phyloP scores from a whole-genome alignment of 169 alveolate genomes.

The Babesia gibsoni region DNA sequence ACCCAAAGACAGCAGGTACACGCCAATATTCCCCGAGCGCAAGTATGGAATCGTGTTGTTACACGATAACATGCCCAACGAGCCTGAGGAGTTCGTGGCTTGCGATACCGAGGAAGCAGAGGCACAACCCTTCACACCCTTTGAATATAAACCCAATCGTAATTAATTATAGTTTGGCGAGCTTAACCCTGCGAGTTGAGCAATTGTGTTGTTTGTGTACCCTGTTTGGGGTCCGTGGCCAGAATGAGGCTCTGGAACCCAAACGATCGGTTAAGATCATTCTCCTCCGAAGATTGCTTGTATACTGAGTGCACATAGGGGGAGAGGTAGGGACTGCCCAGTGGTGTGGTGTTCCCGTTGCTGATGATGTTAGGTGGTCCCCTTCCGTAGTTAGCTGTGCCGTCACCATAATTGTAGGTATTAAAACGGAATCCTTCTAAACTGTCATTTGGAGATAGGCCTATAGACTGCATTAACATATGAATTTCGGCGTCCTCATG shows the following conservation, averaged over 20 bases:
- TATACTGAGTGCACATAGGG: conserved; percentile 43
- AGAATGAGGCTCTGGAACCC: conserved; percentile 54
- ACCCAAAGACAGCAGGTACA: conserved; percentile 74
- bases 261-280: conserved; percentile 25
- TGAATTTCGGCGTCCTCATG: conserved; percentile 47
- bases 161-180: background rate
- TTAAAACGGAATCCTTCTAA: conserved; percentile 7
- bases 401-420: conserved; percentile 15
- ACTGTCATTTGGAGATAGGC: conserved; percentile 20
- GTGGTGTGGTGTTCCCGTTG: conserved; percentile 22
- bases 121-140: conserved; percentile 66
- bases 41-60: conserved; percentile 83
- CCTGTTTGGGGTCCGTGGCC: conserved; percentile 19
- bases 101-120: conserved; percentile 51
- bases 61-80: conserved; percentile 67
- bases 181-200: conserved; percentile 12
- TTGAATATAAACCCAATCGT: conserved; percentile 23
- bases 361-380: background rate
- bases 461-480: conserved; percentile 57
- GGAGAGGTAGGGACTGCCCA: conserved; percentile 66
- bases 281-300: conserved; percentile 32
- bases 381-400: background rate
- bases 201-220: conserved; percentile 13
- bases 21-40: conserved; percentile 84
- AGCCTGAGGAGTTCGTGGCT: conserved; percentile 53